Percentiles rank a stretch among this genome's conserved stretches.
Conservation (phyloP, 2,329 filamentous ascomycete species). For the Acarospora socialis region DNA sequence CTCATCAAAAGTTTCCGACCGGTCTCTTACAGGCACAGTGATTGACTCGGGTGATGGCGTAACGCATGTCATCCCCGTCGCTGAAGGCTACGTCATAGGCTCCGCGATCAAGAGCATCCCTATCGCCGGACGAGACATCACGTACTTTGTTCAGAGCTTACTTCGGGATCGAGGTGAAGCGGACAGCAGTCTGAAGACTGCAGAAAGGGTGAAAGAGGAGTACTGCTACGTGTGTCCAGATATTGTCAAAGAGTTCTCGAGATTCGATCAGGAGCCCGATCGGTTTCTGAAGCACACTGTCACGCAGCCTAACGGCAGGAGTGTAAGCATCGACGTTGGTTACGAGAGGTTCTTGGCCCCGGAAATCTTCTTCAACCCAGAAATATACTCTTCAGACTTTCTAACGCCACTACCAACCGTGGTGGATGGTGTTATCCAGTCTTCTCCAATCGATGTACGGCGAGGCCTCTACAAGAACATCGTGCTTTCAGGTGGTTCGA, state of each 20-base stretch:
- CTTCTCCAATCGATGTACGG: conserved; percentile 92
- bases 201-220: conserved; percentile 96
- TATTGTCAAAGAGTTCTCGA: conserved; percentile 95
- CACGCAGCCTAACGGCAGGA: conserved; percentile 68
- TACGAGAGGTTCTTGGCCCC: conserved; percentile 97
- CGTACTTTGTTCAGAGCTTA: conserved; percentile 94
- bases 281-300: conserved; percentile 86
- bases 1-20: conserved; percentile 90
- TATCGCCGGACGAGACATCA: conserved; percentile 94
- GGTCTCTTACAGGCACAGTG: conserved; percentile 90
- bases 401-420: conserved; percentile 86
- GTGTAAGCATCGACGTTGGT: conserved; percentile 78
- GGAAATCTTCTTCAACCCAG: conserved; percentile 99
- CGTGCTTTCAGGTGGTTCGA: conserved; percentile 91
- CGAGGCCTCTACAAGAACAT: conserved; percentile 99
- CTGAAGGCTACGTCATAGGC: conserved; percentile 96
- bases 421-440: conserved; percentile 93
- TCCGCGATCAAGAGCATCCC: conserved; percentile 99
- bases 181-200: conserved; percentile 92
- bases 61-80: conserved; percentile 96
- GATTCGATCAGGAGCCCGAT: conserved; percentile 84
- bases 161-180: conserved; percentile 92
- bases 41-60: conserved; percentile 98
- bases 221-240: conserved; percentile 98
- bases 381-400: conserved; percentile 99